Evolutionary conservation across 257 asterid species (phyloP).

Genomic region (Solanum lignicaule): DNA sequence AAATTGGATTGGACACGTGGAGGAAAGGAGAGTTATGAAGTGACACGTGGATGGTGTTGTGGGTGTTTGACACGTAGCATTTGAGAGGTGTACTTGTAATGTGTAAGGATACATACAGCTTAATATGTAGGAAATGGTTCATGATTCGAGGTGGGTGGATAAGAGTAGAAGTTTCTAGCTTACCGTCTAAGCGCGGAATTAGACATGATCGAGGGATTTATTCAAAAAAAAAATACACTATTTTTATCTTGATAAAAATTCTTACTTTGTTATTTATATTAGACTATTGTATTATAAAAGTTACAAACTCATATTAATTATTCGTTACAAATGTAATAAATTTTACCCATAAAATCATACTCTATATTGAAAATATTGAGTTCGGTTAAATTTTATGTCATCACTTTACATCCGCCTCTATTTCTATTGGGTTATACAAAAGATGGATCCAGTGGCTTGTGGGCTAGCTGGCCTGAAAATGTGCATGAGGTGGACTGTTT

Average conservation of each 20-base stretch:
- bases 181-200: background rate
- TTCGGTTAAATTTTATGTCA: too few relatives aligned
- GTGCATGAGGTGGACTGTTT: background rate
- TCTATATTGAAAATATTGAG: too few relatives aligned
- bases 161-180: background rate
- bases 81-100: background rate
- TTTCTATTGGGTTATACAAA: background rate
- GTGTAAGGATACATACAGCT: background rate
- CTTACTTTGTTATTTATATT: background rate
- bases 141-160: background rate
- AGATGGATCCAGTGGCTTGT: background rate
- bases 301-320: too few relatives aligned
- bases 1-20: background rate
- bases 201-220: accelerated
- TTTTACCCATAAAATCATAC: too few relatives aligned
- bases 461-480: background rate
- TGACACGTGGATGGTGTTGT: background rate
- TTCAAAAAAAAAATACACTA: too few relatives aligned
- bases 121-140: background rate
- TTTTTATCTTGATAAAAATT: too few relatives aligned
- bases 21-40: background rate
- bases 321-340: too few relatives aligned
- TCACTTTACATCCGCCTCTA: too few relatives aligned
- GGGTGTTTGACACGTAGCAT: background rate
- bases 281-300: too few relatives aligned